Evolutionary conservation across 176 grass and related monocot genomes (phyloP).

Genomic region (Cenchrus fungigraminus): DNA sequence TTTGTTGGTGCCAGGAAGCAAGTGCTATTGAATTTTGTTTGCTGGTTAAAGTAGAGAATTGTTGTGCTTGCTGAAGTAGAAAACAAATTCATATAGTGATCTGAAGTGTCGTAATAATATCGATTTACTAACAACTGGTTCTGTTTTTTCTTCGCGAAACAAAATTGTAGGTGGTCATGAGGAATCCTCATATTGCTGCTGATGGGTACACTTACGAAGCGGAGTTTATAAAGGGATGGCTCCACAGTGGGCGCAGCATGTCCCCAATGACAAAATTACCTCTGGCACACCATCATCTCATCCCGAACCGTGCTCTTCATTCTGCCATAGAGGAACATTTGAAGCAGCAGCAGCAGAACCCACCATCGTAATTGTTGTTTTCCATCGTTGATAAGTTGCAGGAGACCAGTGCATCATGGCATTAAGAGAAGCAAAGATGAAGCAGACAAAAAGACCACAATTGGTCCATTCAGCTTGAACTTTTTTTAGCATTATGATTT

Average conservation of each 20-base stretch:
- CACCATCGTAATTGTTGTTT: background rate
- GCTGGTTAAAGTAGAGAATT: slow-evolving; percentile 6
- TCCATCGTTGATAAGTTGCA: background rate
- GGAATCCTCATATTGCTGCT: slow-evolving; percentile 70
- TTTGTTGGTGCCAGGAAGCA: background rate
- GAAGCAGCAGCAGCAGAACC: slow-evolving; percentile 28
- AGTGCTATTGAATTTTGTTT: background rate
- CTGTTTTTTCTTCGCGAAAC: slow-evolving; percentile 1
- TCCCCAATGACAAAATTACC: slow-evolving; percentile 82
- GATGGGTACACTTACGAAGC: slow-evolving; percentile 83
- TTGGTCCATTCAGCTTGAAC: background rate
- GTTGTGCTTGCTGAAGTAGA: slow-evolving; percentile 3
- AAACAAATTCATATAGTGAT: background rate
- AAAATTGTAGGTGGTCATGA: slow-evolving; percentile 77
- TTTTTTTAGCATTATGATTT: background rate
- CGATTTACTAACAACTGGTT: background rate
- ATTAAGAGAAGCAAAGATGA: background rate
- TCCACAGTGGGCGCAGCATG: slow-evolving; percentile 55
- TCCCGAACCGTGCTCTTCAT: slow-evolving; percentile 60
- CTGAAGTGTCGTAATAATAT: background rate
- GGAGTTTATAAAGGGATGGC: slow-evolving; percentile 73
- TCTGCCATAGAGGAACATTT: slow-evolving; percentile 66
- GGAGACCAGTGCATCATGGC: background rate
- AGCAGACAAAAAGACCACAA: background rate
- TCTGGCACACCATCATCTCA: slow-evolving; percentile 52